Conservation (phyloP, 1,284 basidiomycete species). For the Phenoliferia sp. region DNA sequence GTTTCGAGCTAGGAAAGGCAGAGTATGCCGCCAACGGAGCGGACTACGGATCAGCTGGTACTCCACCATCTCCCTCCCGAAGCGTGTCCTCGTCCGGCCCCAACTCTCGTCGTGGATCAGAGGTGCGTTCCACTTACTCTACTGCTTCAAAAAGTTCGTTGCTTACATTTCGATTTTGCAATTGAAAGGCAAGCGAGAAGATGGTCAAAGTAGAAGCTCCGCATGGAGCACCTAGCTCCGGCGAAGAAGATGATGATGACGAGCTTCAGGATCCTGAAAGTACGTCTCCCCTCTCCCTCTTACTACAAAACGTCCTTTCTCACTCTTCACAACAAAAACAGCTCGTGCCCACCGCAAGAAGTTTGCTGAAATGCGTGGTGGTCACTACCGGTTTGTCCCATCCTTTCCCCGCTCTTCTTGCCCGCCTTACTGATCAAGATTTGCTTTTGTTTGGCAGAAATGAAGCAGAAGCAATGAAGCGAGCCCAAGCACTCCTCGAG, state of each 20-base stretch:
- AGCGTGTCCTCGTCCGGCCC: background rate
- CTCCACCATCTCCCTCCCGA: background rate
- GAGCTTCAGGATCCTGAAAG: slow-evolving; percentile 34
- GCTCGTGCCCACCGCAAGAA: slow-evolving; percentile 29
- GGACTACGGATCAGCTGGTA: background rate
- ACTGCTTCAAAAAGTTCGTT: background rate
- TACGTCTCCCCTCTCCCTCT: slow-evolving; percentile 10
- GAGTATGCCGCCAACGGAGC: slow-evolving; percentile 3
- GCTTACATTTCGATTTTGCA: no score
- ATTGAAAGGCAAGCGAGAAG: slow-evolving; percentile 32
- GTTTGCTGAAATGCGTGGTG: slow-evolving; percentile 22
- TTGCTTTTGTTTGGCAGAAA: slow-evolving; percentile 4
- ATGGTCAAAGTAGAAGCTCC: slow-evolving; percentile 34
- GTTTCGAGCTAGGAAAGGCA: slow-evolving; percentile 35
- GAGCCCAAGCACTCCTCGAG: slow-evolving; percentile 21
- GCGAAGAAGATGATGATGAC: slow-evolving; percentile 20
- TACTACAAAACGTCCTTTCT: background rate
- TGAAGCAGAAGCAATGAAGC: slow-evolving; percentile 30
- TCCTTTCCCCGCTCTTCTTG: background rate
- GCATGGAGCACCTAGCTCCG: slow-evolving; percentile 1
- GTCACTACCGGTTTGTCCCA: slow-evolving; percentile 20
- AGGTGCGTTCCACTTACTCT: background rate
- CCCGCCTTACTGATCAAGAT: background rate
- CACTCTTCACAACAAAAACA: background rate
- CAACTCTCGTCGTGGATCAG: slow-evolving; percentile 19